Base-by-base conservation (phyloP, 2,329 filamentous ascomycete genomes). In the Grosmannia serpens region DNA sequence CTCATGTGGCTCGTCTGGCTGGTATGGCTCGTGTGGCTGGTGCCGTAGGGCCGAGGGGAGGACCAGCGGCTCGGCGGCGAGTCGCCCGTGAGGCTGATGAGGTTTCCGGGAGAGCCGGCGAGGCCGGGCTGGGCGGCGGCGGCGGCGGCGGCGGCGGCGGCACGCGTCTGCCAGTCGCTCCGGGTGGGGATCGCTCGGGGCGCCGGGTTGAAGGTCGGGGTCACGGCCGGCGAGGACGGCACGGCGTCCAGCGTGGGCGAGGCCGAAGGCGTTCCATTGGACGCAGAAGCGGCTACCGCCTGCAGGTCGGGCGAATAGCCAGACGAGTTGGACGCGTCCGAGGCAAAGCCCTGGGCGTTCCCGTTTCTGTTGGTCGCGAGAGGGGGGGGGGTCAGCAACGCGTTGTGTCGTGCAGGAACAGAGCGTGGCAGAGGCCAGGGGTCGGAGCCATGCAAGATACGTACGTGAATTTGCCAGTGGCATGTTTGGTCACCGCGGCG, bases 401-500 rank as follows among this genome's bases (percentile, higher is more conserved):
- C 38, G 11, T n/a, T n/a, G n/a, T n/a, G n/a, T n/a, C n/a, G n/a
- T n/a, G n/a, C n/a, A n/a, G n/a, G n/a, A n/a, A n/a, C n/a, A n/a
- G 54, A 62, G 59, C 60, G 57, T 27, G 20, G 56, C 10, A 29
- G 41, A 58, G 60, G 57, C 50, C 62, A 58, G 64, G 69, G 69
- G 67, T 66, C 4, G 24, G 11, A 8, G 17, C 68, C 44, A 55
- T 31, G 35, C 10, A 57, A 56, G 33, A 15, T 55, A 75, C 77
- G 65, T 73, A 80, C 77, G 73, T 71, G 70, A 79, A 77, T 70
- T 77, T 79, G 66, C 73, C 74, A 67, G 75, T 71, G 65, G 73
- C 73, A 65, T 81, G 76, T 67, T 75, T 78, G 62, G 75, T 79
- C 72, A 80, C 74, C 70, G 77, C 77, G 53, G 77, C 77, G 64